These are phyloP conservation scores for Hypoxylon sp. DNA, from an alignment of 2,329 filamentous ascomycete species.

Conservation along the genomic window DNA sequence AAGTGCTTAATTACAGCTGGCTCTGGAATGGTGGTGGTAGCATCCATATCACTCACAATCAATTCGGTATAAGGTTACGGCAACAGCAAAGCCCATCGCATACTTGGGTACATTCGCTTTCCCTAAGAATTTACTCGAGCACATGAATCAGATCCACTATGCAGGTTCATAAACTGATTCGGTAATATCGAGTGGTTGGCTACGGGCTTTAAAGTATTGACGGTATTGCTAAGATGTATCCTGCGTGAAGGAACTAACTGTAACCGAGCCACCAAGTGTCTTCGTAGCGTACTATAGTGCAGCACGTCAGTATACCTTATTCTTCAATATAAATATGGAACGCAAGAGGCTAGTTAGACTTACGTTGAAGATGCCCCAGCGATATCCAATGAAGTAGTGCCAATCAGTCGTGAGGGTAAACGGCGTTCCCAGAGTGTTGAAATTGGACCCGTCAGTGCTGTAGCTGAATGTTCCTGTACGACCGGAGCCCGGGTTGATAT, in stretches of 20 bases:
- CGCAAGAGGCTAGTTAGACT: neutral
- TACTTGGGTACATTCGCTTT: no score
- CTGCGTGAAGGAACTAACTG: neutral
- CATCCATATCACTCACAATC: no score
- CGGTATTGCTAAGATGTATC: neutral
- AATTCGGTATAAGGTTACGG: no score
- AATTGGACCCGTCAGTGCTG: constrained; percentile 11
- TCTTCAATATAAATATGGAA: neutral
- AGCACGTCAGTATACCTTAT: neutral
- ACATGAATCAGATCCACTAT: no score
- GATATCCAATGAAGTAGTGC: constrained; percentile 17
- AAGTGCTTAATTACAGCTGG: no score
- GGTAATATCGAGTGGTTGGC: no score
- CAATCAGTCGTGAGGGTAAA: constrained; percentile 11
- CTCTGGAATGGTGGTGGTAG: no score
- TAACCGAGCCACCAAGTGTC: neutral
- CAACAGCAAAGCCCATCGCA: no score
- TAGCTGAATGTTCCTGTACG: constrained; percentile 13
- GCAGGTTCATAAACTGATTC: no score
- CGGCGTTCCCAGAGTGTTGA: neutral
- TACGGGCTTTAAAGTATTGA: no score
- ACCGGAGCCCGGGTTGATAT: constrained; percentile 12
- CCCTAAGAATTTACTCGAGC: no score
- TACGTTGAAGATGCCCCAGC: constrained; percentile 21
- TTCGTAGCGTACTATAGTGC: neutral